Base-by-base conservation (phyloP, 805 yeast species). In the Wickerhamomyces ciferrii region DNA sequence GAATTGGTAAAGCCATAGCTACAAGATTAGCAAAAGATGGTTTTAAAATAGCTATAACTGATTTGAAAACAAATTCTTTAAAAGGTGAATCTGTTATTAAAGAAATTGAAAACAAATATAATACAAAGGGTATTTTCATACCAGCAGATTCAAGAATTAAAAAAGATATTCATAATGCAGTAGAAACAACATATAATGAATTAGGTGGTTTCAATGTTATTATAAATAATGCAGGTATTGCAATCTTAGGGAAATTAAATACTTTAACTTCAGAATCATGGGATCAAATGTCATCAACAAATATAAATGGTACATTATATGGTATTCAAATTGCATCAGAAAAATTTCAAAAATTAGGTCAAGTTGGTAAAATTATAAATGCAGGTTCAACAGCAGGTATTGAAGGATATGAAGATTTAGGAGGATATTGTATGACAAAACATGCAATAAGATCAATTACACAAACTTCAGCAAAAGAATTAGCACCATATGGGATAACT, bases 1-100 rank as follows among this genome's bases (percentile, higher is more conserved):
- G 96, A 11, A 82, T 90, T 57, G 96, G 97, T 40, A 85, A 83
- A 59, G 91, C 87, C 60, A 89, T 77, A 60, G 83, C 95, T 5
- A 58, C 69, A 24, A 96, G 88, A 66, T 74, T 90, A 59, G 96
- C 96, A 15, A 65, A 71, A 44, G 79, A 75, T 52, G 95, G 95
- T 3, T 82, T 87, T 63, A 50, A 57, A 34, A 55, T 61, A 19
- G 63, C 62, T 11, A 54, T 61, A 43, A 55, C 62, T 2, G 63
- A 61, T 46, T 42, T 62, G 29, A 48, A 59, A 15, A 10, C 14
- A 5, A 63, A 63, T 48, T 31, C 18, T 15, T 4, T 18, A 4
- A 31, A 31, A 15, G 35, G 18, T 5, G 18, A 31, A 31, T 14
- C 17, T 5, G 35, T 31, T 31, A 53, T 58, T 8, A 42, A 56